Evolutionary conservation across 2,329 filamentous ascomycete genomes (phyloP).

Genomic region (Dactylonectria macrodidyma): DNA sequence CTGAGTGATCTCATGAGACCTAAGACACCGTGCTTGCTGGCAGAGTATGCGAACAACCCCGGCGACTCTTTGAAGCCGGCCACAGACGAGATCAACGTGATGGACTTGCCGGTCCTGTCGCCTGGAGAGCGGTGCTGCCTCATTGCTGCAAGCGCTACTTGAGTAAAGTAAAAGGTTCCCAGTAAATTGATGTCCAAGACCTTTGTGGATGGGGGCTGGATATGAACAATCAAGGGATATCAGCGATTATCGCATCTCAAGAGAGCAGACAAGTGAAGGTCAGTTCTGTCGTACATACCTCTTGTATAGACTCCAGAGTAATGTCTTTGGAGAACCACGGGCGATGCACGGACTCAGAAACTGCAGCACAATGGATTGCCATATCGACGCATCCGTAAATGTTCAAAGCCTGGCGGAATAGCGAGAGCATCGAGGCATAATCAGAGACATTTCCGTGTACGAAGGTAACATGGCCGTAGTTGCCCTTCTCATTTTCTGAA

Average conservation of each 20-base stretch:
- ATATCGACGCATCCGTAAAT: no score
- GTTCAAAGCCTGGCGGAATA: no score
- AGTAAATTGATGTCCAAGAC: not conserved
- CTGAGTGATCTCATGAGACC: not conserved
- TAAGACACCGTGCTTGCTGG: slow-evolving; percentile 7
- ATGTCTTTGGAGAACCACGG: no score
- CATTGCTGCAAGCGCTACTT: not conserved
- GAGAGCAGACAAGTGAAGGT: not conserved
- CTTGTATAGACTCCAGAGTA: no score
- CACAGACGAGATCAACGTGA: not conserved
- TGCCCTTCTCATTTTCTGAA: no score
- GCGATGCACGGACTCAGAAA: no score
- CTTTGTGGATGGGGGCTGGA: no score
- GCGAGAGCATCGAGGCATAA: not conserved
- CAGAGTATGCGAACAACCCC: not conserved
- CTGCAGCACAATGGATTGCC: no score
- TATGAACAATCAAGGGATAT: no score
- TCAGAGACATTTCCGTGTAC: not conserved
- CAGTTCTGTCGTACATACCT: no score
- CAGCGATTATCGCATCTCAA: not conserved
- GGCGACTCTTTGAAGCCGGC: slow-evolving; percentile 7
- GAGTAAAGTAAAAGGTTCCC: not conserved
- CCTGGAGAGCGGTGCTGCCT: no score
- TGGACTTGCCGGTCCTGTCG: not conserved
- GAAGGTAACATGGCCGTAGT: not conserved